These are phyloP conservation scores for Fusarium subglutinans DNA, from an alignment of 2,329 filamentous ascomycete species.

Conservation along the genomic window DNA sequence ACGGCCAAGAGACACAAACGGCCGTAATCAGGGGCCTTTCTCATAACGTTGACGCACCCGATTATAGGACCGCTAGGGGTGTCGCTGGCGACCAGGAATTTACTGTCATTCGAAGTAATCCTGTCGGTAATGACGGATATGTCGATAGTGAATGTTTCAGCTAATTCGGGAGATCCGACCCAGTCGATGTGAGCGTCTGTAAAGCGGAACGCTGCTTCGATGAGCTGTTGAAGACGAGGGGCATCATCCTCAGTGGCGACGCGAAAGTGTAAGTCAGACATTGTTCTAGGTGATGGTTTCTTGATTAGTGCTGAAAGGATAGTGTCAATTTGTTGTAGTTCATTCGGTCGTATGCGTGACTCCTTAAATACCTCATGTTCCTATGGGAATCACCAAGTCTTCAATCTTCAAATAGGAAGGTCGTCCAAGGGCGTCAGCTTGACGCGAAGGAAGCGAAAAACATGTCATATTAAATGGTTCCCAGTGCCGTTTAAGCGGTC, in stretches of 20 bases:
- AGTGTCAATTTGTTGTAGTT: neutral
- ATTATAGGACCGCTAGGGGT: conserved; percentile 28
- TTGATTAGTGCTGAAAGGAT: neutral
- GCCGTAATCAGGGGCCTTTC: conserved; percentile 36
- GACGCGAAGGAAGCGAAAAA: conserved; percentile 1
- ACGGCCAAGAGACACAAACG: conserved; percentile 50
- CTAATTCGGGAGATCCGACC: conserved; percentile 60
- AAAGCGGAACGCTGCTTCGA: conserved; percentile 53
- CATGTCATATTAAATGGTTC: neutral
- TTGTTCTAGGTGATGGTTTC: conserved; percentile 12
- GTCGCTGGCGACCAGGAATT: conserved; percentile 44
- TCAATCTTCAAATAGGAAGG: conserved; percentile 11
- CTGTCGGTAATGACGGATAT: conserved; percentile 72
- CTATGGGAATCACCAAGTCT: neutral
- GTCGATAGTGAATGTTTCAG: conserved; percentile 74
- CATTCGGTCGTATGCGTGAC: neutral
- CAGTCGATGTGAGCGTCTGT: conserved; percentile 47
- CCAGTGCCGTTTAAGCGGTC: neutral
- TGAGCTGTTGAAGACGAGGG: conserved; percentile 47
- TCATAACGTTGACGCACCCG: conserved; percentile 43
- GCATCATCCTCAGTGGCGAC: conserved; percentile 50
- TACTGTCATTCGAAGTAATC: conserved; percentile 44
- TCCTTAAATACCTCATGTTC: conserved; percentile 20
- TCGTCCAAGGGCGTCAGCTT: conserved; percentile 1
- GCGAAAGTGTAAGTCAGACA: conserved; percentile 44